Evolutionary conservation across 176 grass and related monocot genomes (phyloP), one percentile per base, ranked within the genome.

Genomic region (Secale cereale): DNA sequence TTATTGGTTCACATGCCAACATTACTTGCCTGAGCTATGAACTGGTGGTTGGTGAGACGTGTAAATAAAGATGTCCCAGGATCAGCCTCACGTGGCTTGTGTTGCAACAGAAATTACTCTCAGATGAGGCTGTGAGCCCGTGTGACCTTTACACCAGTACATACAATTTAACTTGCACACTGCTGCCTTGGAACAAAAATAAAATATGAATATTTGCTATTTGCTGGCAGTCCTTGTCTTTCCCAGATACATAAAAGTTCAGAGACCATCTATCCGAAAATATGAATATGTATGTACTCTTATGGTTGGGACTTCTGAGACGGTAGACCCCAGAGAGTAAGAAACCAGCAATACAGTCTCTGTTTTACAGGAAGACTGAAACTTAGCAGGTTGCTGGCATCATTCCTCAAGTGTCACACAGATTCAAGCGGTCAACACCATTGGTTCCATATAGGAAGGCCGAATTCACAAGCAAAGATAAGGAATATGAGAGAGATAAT

Each of bases 61-160:
- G 37, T 62, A 61, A 80, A 28, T 15, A 43, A 79, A 76, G 27
- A 46, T 76, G 60, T 85, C 5, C 30, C 28, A 81, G 7, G 77
- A 31, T 20, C 67, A 2, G 62, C 77, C 27, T 76, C 69, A 85
- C 48, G 37, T 88, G 85, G 30, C 59, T 72, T 86, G 57, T 86
- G 68, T 10, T 62, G 59, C 20, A 41, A 50, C 54, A 64, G 9
- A 61, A 71, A 74, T 5, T 23, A n/a, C 17, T 39, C 35, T 74
- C 15, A 2, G 70, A 74, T 4, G 25, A 73, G 23, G n/a, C 20
- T 35, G 36, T 70, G 17, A 35, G 6, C 29, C 29, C 54, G 29
- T 76, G 46, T 14, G 14, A 41, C 15, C 59, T 64, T 54, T 41
- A 43, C 59, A 79, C 9, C 26, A 16, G 12, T 45, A 45, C 3